Evolutionary conservation across 768 basidiomycete genomes (phyloP).

Genomic region (Boletus edulis): DNA sequence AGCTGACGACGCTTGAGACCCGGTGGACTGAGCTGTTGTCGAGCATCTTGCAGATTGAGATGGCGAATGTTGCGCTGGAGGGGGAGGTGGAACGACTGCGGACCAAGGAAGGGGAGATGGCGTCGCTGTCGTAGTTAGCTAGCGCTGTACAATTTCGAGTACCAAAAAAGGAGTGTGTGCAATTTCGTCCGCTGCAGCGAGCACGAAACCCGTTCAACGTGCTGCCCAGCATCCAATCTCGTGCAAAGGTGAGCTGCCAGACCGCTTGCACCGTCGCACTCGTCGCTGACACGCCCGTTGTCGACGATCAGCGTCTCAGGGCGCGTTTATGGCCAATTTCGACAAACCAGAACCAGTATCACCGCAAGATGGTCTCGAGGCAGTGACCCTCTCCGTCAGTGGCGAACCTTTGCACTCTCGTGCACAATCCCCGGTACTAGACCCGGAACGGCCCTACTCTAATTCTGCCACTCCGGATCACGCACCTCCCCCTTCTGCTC

Average conservation of each 20-base stretch:
- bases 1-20: conserved; percentile 78
- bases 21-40: conserved; percentile 94
- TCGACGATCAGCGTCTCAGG: conserved; percentile 10
- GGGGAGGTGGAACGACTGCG: conserved; percentile 67
- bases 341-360: conserved; percentile 39
- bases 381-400: neutral
- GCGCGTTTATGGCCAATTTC: conserved; percentile 78
- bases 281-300: conserved; percentile 6
- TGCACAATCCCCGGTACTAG: conserved; percentile 17
- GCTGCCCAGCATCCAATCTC: neutral
- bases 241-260: neutral
- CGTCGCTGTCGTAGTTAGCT: conserved; percentile 27
- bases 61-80: conserved; percentile 90
- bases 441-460: conserved; percentile 9
- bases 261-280: neutral
- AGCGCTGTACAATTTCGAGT: neutral
- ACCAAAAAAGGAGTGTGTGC: conserved; percentile 28
- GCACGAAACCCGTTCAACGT: conserved; percentile 1
- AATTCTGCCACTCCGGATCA: conserved; percentile 19
- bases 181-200: conserved; percentile 13
- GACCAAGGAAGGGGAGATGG: conserved; percentile 60
- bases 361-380: conserved; percentile 28
- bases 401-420: conserved; percentile 6
- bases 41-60: conserved; percentile 87
- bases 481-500: conserved; percentile 4